Base-by-base conservation (phyloP, 2,329 filamentous ascomycete genomes). In the Xylariaceae sp. region DNA sequence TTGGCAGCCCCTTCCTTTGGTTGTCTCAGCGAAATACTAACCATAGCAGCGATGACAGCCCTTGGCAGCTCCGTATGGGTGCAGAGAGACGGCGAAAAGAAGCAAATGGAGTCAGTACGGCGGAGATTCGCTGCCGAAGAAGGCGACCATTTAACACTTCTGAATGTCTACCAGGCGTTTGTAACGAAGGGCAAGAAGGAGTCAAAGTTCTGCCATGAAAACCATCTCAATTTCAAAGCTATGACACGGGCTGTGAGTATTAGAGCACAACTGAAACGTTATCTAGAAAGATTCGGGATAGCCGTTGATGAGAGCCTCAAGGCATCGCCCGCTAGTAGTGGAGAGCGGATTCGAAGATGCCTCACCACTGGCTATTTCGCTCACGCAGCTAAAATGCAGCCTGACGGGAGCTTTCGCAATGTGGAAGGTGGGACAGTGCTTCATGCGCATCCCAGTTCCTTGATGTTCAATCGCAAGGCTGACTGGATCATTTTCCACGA, bases 401-500 rank as follows among this genome's bases (percentile, higher is more conserved):
- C 90, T 0, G 93, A 98, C 77, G 95, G 95, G 14, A 93, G 86
- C 3, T 97, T 96, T 72, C 86, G 84, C 65, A 93, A 91, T 48
- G 87, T 96, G n/a, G 87, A 88, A 58, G 91, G 91, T 26, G 86
- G 86, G 40, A 89, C 88, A 48, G 83, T 86, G 3, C 78, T 98
- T 50, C 84, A 96, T 77, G 91, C 92, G 20, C 95, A 99, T 74
- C 95, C 95, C 0, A 96, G 86, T 69, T 96, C 90, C 40, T 76
- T 98, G 64, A 91, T 98, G 86, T 98, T 98, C 79, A 96, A 96
- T 73, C 87, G 93, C 54, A 97, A 96, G 77, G 91, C 91, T 10
- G 92, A 97, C 62, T 98, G 93, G 92, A 92, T 98, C 9, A 83
- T 99, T 32, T 99, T 97, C 70, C 89, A 96, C 67, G 93, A 97